Base-by-base conservation (phyloP, 75 land plant genomes). In the Isoetes taiwanensis region DNA sequence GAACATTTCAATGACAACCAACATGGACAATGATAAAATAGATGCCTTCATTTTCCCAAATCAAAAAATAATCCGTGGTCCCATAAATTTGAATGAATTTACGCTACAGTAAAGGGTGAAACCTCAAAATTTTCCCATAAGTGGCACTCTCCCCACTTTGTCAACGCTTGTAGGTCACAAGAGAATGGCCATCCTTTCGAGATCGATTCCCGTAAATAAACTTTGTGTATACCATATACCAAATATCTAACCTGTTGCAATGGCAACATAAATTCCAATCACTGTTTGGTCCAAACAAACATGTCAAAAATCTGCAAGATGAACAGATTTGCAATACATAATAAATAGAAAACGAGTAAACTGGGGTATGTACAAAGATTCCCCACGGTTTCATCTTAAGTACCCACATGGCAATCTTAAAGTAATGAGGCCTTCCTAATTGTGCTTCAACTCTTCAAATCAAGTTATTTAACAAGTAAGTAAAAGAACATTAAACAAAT, bases 201-300 rank as follows among this genome's bases (percentile, higher is more conserved):
- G 34, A 38, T 81, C 80, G 56, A 88, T 81, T 11, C 90, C 85
- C 28, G 84, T 41, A 68, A 88, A 85, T 2, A 81, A 72, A 35
- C 56, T 64, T 23, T 82, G 75, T 28, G 86, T 81, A 61, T 76
- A 85, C 96, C 96, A 89, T 33, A 85, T 69, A 37, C 78, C 66
- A 64, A 89, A 89, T 20, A 79, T 60, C 28, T 90, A 90, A 32
- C 84, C 96, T n/a, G 96, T 89, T 12, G 96, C 96, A 20, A 89
- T 4, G 30, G 90, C 96, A 17, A 84, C 96, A 72, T 89, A 89
- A 31, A 78, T 54, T 6, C 96, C 96, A 63, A 89, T 81, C 14
- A 88, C 85, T 89, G 84, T n/a, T n/a, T n/a, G n/a, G n/a, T n/a
- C 94, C 84, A 85, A 50, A 41, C 41, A 2, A 53, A 30, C 41